Evolutionary conservation across 345 rosid genomes (phyloP), one percentile per base, ranked within the genome.

Genomic region (Bretschneidera sinensis): DNA sequence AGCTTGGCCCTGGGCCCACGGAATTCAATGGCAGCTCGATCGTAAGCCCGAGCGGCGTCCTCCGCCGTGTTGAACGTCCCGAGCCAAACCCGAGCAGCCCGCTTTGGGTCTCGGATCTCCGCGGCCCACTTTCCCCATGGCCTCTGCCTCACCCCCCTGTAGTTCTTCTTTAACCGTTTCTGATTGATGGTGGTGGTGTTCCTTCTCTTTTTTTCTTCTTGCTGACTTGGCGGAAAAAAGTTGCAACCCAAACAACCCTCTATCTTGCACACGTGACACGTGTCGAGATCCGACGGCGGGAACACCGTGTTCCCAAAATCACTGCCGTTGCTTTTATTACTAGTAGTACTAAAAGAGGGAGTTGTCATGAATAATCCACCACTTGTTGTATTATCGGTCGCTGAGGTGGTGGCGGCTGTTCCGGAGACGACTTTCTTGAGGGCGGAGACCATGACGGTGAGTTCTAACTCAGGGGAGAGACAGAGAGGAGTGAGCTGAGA

Each of bases 51-150:
- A 1, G 99, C 99, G 0, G 99, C 99, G 13, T 86, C 97, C 73
- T 88, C 97, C 0, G 89, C 95, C 0, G 95, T 88, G 71, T 47
- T 83, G 59, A 94, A 94, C 1, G 99, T 94, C 17, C 99, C 99
- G 0, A 94, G 85, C 99, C 99, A 94, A 3, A 94, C 99, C 57
- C 99, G 73, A 0, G 67, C 60, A 0, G 96, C 95, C 65, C 85
- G 71, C 62, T 78, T 67, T 0, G 99, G 99, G 64, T 94, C 99
- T 11, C 99, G 77, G 34, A 94, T 94, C 85, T 94, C 99, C 14
- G 99, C 89, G 1, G 99, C 97, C 83, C 95, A 94, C 64, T 89
- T 94, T 0, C 99, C 97, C 97, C 96, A 94, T 1, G 99, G 99
- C 75, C 97, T 76, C 72, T 90, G 99, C 69, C 99, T 86, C 54